Conservation (phyloP, 2,329 filamentous ascomycete genomes). For the Penicillium polonicum region DNA sequence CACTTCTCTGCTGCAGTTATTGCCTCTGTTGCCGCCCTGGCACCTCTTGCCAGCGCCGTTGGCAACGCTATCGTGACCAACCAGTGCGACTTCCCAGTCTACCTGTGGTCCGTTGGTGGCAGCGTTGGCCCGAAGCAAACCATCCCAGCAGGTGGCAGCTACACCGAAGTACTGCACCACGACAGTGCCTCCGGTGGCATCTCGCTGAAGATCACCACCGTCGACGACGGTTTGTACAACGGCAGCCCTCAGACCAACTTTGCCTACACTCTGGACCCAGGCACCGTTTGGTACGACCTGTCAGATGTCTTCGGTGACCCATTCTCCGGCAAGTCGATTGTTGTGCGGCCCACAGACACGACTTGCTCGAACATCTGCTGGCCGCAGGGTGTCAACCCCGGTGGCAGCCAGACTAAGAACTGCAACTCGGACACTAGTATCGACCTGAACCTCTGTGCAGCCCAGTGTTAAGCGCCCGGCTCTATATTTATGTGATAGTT, state of each 20-base stretch:
- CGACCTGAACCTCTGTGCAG: slow-evolving; percentile 33
- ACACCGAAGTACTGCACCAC: slow-evolving; percentile 37
- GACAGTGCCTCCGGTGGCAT: slow-evolving; percentile 43
- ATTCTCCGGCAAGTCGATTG: slow-evolving; percentile 34
- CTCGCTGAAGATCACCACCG: slow-evolving; percentile 43
- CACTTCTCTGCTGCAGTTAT: slow-evolving; percentile 32
- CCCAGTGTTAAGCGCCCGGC: slow-evolving; percentile 20
- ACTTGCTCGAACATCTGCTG: slow-evolving; percentile 34
- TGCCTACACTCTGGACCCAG: slow-evolving; percentile 42
- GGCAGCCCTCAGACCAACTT: slow-evolving; percentile 41
- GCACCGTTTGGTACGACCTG: slow-evolving; percentile 44
- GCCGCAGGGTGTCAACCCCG: slow-evolving; percentile 30
- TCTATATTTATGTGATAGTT: not conserved
- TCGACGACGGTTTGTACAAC: slow-evolving; percentile 37
- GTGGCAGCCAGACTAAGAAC: slow-evolving; percentile 33
- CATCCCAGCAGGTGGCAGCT: slow-evolving; percentile 33
- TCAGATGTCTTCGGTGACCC: slow-evolving; percentile 46
- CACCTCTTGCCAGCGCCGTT: slow-evolving; percentile 34
- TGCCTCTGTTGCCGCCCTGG: slow-evolving; percentile 33
- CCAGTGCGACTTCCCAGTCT: slow-evolving; percentile 38
- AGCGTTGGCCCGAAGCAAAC: slow-evolving; percentile 30
- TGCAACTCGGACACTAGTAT: slow-evolving; percentile 29
- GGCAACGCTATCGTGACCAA: slow-evolving; percentile 43
- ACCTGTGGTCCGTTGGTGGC: slow-evolving; percentile 42
- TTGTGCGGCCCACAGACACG: slow-evolving; percentile 25